phyloP scores from a whole-genome alignment of 768 basidiomycete species.

The Russula ochroleuca region DNA sequence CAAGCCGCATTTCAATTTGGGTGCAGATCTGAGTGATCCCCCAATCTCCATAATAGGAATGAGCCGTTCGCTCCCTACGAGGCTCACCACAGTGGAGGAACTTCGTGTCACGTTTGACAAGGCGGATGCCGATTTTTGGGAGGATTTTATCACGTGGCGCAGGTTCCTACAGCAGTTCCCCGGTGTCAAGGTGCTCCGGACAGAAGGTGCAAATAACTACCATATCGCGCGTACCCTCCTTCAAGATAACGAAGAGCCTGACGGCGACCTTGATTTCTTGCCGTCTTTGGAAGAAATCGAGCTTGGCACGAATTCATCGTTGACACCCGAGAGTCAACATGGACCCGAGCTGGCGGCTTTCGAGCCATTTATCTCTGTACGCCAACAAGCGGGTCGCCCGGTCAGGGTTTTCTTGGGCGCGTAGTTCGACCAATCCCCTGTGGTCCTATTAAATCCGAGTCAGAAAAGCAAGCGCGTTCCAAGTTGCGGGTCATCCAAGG shows the following conservation, averaged over 20 bases:
- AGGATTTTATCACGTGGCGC: neutral
- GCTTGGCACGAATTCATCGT: neutral
- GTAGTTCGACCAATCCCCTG: too few species aligned
- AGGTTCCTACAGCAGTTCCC: neutral
- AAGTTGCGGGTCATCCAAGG: too few species aligned
- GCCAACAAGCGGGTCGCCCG: neutral
- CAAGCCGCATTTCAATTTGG: neutral
- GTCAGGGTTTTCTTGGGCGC: neutral
- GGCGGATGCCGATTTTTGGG: neutral
- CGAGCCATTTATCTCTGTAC: neutral
- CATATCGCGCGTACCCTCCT: neutral
- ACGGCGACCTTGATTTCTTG: neutral
- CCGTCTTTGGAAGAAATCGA: constrained; percentile 4
- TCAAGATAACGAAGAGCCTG: neutral
- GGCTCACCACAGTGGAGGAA: neutral
- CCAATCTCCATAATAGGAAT: neutral
- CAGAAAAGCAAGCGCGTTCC: too few species aligned
- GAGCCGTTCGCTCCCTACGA: neutral
- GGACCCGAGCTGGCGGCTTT: neutral
- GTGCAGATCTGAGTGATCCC: neutral
- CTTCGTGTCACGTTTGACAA: neutral
- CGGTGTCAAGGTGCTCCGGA: neutral
- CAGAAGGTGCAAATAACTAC: neutral
- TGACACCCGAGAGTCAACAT: too few species aligned
- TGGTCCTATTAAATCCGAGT: too few species aligned